Evolutionary conservation across 2,329 filamentous ascomycete species (phyloP), one percentile per base, ranked within the genome.

Genomic region (Pseudogymnoascus sp.): DNA sequence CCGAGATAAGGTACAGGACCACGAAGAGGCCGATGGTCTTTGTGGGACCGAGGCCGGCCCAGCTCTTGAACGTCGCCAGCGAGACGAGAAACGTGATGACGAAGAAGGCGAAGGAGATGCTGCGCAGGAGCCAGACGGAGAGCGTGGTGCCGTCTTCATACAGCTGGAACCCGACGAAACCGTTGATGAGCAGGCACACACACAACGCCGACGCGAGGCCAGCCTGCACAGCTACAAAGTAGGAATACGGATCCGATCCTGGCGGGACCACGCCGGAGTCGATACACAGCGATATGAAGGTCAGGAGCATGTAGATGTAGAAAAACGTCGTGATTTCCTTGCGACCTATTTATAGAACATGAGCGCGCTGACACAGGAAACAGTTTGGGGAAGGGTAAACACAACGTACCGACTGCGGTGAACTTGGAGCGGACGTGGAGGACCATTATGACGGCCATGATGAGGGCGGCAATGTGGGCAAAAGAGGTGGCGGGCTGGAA

Each of bases 361-460:
- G 29, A 57, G 51, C 39, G 39, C 39, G 21, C 31, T 62, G 45
- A 36, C 23, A 57, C 31, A 14, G 18, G 45, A 36, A 51, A 47
- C 61, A 7, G 39, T 47, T 39, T 47, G 29, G 26, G 42, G 34
- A 37, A 57, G 40, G 61, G 36, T 12, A 57, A 62, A 45, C n/a
- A 29, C 29, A 64, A 77, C 89, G 65, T 83, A 93, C 90, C 93
- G 70, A 99, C 95, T 71, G 95, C 95, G 21, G 95, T 99, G 76
- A 99, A 99, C 78, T 99, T 99, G 71, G 91, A 93, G 71, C 95
- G 86, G 67, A 99, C 90, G 76, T 99, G 95, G 68, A 99, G 82
- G 66, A 99, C 92, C 95, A 99, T 99, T 72, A 96, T 88, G 7
- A 93, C 89, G 3, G 92, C 96, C 93, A 99, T 97, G 70, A 87